phyloP scores from a whole-genome alignment of 331 rosid species.

The Rosa hybrid region DNA sequence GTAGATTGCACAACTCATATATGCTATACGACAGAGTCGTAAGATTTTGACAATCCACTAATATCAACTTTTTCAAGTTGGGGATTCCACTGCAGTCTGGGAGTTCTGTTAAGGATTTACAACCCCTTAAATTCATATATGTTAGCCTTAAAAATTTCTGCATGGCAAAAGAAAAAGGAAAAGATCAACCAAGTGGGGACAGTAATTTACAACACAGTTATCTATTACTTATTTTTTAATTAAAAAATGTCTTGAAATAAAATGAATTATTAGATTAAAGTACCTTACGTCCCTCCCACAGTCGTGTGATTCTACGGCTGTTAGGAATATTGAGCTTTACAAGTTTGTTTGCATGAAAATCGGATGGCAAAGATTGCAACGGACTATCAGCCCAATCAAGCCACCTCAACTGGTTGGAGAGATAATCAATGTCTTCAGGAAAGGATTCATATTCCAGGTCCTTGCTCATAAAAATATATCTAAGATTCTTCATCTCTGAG shows the following conservation, averaged over 20 bases:
- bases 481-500: slow-evolving; percentile 4
- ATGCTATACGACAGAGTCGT: too few relatives aligned
- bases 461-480: not conserved
- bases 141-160: not conserved
- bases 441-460: too few relatives aligned
- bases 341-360: slow-evolving; percentile 8
- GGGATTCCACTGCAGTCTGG: not conserved
- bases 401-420: slow-evolving; percentile 6
- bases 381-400: slow-evolving; percentile 13
- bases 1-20: too few relatives aligned
- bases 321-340: not conserved
- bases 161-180: not conserved
- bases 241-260: not conserved
- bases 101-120: not conserved
- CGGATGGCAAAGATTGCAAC: slow-evolving; percentile 4
- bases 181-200: not conserved
- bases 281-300: slow-evolving; percentile 17
- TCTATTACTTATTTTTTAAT: too few relatives aligned
- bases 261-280: not conserved
- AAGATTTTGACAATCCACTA: too few relatives aligned
- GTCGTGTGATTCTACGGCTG: not conserved
- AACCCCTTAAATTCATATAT: not conserved
- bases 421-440: not conserved
- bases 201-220: not conserved
- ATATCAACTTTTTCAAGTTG: not conserved